phyloP scores from a whole-genome alignment of 1,139 yeast genomes.

The Candida sanyaensis region DNA sequence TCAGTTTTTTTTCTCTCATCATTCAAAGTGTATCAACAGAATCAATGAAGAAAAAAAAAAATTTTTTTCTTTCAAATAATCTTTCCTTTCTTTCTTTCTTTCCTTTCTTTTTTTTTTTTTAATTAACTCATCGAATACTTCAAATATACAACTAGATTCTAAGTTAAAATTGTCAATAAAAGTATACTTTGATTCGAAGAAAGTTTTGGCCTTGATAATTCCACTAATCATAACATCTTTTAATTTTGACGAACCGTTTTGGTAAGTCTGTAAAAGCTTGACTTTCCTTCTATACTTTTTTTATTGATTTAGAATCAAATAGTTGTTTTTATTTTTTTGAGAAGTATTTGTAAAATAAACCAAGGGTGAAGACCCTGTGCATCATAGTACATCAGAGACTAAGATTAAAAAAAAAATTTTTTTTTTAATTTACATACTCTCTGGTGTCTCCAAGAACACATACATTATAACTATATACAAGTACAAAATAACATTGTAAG shows the following conservation, averaged over 20 bases:
- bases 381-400: conserved; percentile 53
- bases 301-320: neutral
- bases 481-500: neutral
- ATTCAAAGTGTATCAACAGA: too few species aligned
- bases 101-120: conserved; percentile 2
- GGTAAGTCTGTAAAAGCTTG: conserved; percentile 44
- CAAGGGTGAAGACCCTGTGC: conserved; percentile 30
- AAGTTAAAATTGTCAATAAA: neutral
- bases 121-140: conserved; percentile 9
- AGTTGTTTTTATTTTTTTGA: neutral
- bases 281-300: conserved; percentile 8
- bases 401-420: neutral
- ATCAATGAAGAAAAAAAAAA: neutral
- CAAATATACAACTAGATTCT: neutral
- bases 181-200: conserved; percentile 3
- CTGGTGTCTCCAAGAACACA: conserved; percentile 59
- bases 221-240: conserved; percentile 34
- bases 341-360: conserved; percentile 18
- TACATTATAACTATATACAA: conserved; percentile 25
- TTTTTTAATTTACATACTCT: conserved; percentile 20
- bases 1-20: too few species aligned
- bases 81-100: conserved; percentile 3
- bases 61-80: neutral
- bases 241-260: conserved; percentile 43
- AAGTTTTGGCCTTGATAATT: conserved; percentile 23